Conservation (phyloP, 139 green algal genomes). For the Asterochloris erici region DNA sequence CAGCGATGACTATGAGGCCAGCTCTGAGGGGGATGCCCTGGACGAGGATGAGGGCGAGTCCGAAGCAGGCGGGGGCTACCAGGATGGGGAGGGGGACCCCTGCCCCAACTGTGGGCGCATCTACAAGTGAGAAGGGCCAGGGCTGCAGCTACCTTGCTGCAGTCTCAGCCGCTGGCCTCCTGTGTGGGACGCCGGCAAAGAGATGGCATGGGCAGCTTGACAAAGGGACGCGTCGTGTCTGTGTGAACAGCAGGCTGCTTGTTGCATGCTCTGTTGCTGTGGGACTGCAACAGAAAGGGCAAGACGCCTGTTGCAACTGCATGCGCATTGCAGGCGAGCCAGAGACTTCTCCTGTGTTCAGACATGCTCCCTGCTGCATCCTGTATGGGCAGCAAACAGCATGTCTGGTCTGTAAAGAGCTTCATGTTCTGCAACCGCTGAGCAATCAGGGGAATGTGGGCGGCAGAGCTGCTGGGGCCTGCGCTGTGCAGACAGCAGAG, state of each 20-base stretch:
- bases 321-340: too few relatives aligned
- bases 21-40: slow-evolving; percentile 22
- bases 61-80: slow-evolving; percentile 13
- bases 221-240: neutral
- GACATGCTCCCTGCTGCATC: too few relatives aligned
- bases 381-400: too few relatives aligned
- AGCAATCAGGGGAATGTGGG: too few relatives aligned
- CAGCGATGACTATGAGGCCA: too few relatives aligned
- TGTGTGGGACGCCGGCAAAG: neutral
- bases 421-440: too few relatives aligned
- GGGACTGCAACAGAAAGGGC: too few relatives aligned
- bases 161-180: neutral
- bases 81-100: slow-evolving; percentile 71
- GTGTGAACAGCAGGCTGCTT: neutral
- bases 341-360: too few relatives aligned
- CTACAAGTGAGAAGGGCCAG: slow-evolving; percentile 44
- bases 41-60: slow-evolving; percentile 12
- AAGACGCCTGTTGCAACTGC: too few relatives aligned
- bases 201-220: neutral
- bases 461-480: neutral
- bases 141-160: neutral
- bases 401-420: too few relatives aligned
- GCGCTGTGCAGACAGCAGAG: too few relatives aligned
- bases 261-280: neutral
- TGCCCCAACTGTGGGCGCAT: slow-evolving; percentile 60